These are phyloP conservation scores for Chalciporus sp. DNA, from an alignment of 1,284 basidiomycete genomes.

Conservation along the genomic window DNA sequence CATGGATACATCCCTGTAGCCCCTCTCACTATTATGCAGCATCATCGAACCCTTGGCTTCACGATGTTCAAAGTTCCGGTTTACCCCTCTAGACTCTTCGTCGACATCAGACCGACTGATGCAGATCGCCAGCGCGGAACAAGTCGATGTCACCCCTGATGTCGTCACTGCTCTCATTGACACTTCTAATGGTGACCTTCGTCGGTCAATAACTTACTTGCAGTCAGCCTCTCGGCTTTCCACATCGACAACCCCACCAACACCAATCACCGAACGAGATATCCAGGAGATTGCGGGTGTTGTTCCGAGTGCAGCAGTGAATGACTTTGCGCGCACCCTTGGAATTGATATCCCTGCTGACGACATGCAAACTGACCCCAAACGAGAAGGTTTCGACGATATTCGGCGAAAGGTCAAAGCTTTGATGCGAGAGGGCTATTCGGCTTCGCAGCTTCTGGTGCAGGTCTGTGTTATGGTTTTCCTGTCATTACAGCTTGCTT, in stretches of 20 bases:
- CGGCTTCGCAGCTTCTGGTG: slow-evolving; percentile 85
- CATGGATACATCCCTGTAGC: background rate
- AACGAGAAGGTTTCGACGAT: slow-evolving; percentile 60
- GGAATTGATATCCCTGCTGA: slow-evolving; percentile 72
- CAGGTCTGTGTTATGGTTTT: slow-evolving; percentile 58
- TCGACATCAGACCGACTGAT: slow-evolving; percentile 80
- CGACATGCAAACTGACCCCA: slow-evolving; percentile 30
- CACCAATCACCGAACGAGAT: slow-evolving; percentile 70
- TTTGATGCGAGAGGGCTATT: slow-evolving; percentile 88
- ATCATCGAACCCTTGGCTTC: slow-evolving; percentile 99
- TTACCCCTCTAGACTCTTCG: slow-evolving; percentile 84
- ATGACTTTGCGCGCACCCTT: slow-evolving; percentile 69
- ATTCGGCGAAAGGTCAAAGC: slow-evolving; percentile 76
- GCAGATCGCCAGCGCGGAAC: slow-evolving; percentile 75
- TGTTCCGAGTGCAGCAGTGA: slow-evolving; percentile 78
- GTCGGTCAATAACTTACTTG: slow-evolving; percentile 97
- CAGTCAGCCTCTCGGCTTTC: slow-evolving; percentile 93
- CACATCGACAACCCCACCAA: slow-evolving; percentile 67
- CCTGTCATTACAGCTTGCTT: slow-evolving; percentile 6
- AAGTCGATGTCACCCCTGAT: slow-evolving; percentile 48
- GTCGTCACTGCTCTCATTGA: slow-evolving; percentile 77
- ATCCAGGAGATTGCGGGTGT: slow-evolving; percentile 98
- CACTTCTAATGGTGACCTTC: slow-evolving; percentile 90
- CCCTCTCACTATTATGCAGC: slow-evolving; percentile 44
- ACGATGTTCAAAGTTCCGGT: slow-evolving; percentile 99